Conservation (phyloP, 2,329 filamentous ascomycete genomes). For the Tolypocladium nubicola region DNA sequence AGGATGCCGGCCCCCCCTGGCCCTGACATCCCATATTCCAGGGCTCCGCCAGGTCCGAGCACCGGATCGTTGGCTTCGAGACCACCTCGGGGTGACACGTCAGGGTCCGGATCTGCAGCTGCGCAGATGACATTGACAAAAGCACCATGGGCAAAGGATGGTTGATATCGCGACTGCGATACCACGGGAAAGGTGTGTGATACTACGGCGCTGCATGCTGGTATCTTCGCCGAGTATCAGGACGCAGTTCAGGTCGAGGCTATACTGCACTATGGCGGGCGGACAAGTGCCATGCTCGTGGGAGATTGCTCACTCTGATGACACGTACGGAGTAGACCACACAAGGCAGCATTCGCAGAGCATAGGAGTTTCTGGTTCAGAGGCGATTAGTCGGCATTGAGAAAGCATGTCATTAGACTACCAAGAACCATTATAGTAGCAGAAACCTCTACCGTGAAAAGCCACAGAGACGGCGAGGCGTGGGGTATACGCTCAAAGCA, state of each 20-base stretch:
- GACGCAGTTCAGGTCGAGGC: background rate
- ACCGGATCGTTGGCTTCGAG: constrained; percentile 13
- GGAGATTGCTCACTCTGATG: background rate
- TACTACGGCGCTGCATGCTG: background rate
- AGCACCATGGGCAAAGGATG: constrained; percentile 34
- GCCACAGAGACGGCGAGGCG: constrained; percentile 4
- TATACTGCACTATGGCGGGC: background rate
- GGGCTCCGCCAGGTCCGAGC: constrained; percentile 19
- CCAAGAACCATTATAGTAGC: constrained; percentile 3
- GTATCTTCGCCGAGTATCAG: background rate
- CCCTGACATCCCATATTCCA: constrained; percentile 28
- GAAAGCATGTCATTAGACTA: constrained; percentile 1
- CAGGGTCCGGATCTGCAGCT: constrained; percentile 18
- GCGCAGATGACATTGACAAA: constrained; percentile 31
- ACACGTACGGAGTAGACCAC: background rate
- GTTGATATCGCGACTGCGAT: background rate
- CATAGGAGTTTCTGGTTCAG: background rate
- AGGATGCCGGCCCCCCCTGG: constrained; percentile 24
- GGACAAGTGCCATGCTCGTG: background rate
- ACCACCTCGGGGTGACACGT: constrained; percentile 8
- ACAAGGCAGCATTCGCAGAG: background rate
- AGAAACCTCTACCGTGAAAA: constrained; percentile 6
- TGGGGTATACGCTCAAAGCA: constrained; percentile 20
- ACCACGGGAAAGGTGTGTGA: background rate
- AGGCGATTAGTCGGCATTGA: background rate